Evolutionary conservation across 2,329 filamentous ascomycete genomes (phyloP).

Genomic region (Thermoascus crustaceus): DNA sequence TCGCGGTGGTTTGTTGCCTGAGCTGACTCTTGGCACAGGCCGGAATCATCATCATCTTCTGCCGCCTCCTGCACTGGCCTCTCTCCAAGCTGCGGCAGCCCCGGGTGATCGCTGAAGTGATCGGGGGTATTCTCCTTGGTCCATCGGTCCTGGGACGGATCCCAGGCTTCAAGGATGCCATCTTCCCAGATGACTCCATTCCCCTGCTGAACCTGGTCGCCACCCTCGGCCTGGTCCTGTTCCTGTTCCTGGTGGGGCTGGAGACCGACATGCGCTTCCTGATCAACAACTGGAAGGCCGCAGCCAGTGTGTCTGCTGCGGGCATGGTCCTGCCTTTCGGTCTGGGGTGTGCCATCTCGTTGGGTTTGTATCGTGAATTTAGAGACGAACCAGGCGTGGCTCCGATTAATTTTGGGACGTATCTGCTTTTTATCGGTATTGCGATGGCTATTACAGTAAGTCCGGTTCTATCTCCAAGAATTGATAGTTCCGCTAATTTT

Average conservation of each 20-base stretch:
- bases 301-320: conserved; percentile 65
- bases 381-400: conserved; percentile 47
- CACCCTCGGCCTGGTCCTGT: conserved; percentile 75
- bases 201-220: conserved; percentile 68
- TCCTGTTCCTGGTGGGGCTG: conserved; percentile 78
- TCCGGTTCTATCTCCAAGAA: not conserved
- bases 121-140: conserved; percentile 76
- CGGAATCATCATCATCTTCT: conserved; percentile 66
- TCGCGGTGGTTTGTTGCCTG: no score
- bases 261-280: conserved; percentile 78
- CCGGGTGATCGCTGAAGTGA: conserved; percentile 74
- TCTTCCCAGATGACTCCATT: conserved; percentile 70
- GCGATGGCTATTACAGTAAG: conserved; percentile 81
- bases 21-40: conserved; percentile 39
- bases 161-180: conserved; percentile 64
- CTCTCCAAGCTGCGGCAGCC: conserved; percentile 70
- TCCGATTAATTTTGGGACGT: conserved; percentile 54
- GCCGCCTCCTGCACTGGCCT: conserved; percentile 66
- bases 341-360: conserved; percentile 70
- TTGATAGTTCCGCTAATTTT: conserved; percentile 5
- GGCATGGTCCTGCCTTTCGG: conserved; percentile 80
- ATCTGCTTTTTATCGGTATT: conserved; percentile 77
- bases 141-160: conserved; percentile 84
- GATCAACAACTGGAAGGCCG: conserved; percentile 70
- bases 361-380: conserved; percentile 72